phyloP scores from a whole-genome alignment of 441 rosid genomes.

The Flueggea neowawraea region DNA sequence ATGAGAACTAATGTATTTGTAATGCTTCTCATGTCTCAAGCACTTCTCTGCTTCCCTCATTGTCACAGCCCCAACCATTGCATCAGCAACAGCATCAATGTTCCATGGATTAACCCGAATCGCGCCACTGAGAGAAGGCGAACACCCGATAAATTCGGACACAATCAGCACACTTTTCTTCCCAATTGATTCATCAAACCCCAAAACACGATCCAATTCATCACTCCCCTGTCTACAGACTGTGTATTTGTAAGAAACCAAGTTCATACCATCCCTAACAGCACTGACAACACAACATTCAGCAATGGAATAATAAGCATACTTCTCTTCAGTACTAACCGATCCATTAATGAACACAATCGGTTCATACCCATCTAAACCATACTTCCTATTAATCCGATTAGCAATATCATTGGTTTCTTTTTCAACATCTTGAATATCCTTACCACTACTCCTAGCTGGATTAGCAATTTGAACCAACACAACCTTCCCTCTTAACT shows the following conservation, averaged over 20 bases:
- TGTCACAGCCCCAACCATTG: slow-evolving; percentile 51
- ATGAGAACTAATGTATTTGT: slow-evolving; percentile 78
- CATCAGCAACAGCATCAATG: slow-evolving; percentile 51
- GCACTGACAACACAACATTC: slow-evolving; percentile 81
- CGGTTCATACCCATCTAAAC: slow-evolving; percentile 56
- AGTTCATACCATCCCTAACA: slow-evolving; percentile 89
- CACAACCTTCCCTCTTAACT: slow-evolving; percentile 56
- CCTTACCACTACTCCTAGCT: slow-evolving; percentile 70
- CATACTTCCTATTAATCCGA: slow-evolving; percentile 46
- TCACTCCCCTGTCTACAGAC: slow-evolving; percentile 73
- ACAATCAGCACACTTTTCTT: slow-evolving; percentile 69
- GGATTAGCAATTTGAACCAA: slow-evolving; percentile 83
- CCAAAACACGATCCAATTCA: slow-evolving; percentile 49
- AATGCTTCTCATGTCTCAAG: slow-evolving; percentile 82
- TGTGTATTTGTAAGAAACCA: slow-evolving; percentile 78
- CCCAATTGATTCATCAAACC: slow-evolving; percentile 25
- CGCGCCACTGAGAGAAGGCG: slow-evolving; percentile 89
- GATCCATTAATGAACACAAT: slow-evolving; percentile 53
- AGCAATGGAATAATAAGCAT: slow-evolving; percentile 61
- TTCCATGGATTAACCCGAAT: slow-evolving; percentile 88
- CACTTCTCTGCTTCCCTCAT: slow-evolving; percentile 54
- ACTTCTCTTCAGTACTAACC: slow-evolving; percentile 64
- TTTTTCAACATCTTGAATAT: slow-evolving; percentile 53
- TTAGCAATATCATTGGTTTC: slow-evolving; percentile 38
- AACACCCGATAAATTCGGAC: slow-evolving; percentile 90